Percentiles rank a stretch among this genome's conserved stretches.
phyloP scores from a whole-genome alignment of 257 asterid species.

The Scutellaria baicalensis region DNA sequence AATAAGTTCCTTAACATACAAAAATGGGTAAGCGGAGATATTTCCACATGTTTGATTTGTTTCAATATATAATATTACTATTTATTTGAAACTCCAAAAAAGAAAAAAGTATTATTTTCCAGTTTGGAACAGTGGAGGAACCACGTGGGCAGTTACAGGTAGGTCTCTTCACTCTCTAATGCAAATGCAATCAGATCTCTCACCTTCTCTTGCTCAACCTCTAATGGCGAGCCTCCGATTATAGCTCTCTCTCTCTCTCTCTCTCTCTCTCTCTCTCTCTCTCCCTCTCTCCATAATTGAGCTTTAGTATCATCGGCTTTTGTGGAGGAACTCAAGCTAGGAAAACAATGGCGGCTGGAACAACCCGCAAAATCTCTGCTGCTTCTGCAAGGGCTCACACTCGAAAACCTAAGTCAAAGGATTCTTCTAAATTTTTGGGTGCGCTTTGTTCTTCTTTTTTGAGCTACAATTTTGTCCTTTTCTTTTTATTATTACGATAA shows the following conservation, averaged over 20 bases:
- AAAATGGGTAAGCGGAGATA: too few relatives aligned
- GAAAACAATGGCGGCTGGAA: constrained; percentile 51
- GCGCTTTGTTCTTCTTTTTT: background rate
- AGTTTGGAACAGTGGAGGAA: too few relatives aligned
- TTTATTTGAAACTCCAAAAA: too few relatives aligned
- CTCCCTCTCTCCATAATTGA: background rate
- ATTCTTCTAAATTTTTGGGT: constrained; percentile 50
- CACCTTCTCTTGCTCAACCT: background rate
- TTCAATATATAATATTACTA: too few relatives aligned
- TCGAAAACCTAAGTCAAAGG: constrained; percentile 38
- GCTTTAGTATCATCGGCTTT: background rate
- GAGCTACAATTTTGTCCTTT: background rate
- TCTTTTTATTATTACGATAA: background rate
- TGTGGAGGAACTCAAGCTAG: background rate
- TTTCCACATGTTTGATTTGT: too few relatives aligned
- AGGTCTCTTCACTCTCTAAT: background rate
- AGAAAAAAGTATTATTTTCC: too few relatives aligned
- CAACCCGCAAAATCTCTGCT: constrained; percentile 53
- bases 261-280: too few relatives aligned
- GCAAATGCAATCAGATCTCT: too few relatives aligned
- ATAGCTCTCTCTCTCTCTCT: background rate
- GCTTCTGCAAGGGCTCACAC: constrained; percentile 89
- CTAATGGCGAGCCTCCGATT: background rate
- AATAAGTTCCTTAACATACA: too few relatives aligned
- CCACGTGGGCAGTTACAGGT: too few relatives aligned